Evolutionary conservation across 2,329 filamentous ascomycete genomes (phyloP), one percentile per base, ranked within the genome.

Genomic region (Trichoderma asperellum): DNA sequence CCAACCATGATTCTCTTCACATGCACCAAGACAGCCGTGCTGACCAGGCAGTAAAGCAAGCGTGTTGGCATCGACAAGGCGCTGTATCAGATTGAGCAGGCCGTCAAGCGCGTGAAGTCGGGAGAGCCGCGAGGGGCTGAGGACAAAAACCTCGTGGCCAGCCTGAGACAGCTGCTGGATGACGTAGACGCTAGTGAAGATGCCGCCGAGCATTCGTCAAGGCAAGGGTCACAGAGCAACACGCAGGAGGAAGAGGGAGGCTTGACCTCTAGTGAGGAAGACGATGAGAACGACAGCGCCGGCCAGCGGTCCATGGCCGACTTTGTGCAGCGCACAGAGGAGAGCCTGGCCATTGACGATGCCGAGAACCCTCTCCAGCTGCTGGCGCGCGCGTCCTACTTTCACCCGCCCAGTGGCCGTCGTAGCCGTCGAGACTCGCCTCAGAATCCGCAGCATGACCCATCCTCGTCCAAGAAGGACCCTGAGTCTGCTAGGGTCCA

Each of bases 321-420:
- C 4, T 74, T 78, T 4, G 73, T 74, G 0, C 77, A 76, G 37
- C 72, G 73, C 11, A 76, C 75, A 1, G 82, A 85, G 47, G 87
- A 88, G 66, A 85, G 81, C 60, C 83, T 91, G 37, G 85, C 88
- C 14, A 81, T 91, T 32, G 90, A 93, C 73, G 91, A 92, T 76
- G 91, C 91, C 4, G 91, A 93, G 75, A 93, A 93, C 71, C 91
- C 91, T 0, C 80, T 93, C 5, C 91, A 93, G 76, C 81, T 93
- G 18, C 87, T 93, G 40, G 91, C 91, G 2, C 85, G 91, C 37
- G 91, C 91, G 1, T 93, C 91, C 0, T 90, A 92, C 77, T 83
- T 91, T 49, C 86, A 87, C 69, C 82, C 87, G n/a, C 85, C 84
- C 29, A 84, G 82, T 1, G 76, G 79, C 16, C 74, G 76, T 40